Base-by-base conservation (phyloP, 148 eudicot species). In the Heliosperma pusillum region DNA sequence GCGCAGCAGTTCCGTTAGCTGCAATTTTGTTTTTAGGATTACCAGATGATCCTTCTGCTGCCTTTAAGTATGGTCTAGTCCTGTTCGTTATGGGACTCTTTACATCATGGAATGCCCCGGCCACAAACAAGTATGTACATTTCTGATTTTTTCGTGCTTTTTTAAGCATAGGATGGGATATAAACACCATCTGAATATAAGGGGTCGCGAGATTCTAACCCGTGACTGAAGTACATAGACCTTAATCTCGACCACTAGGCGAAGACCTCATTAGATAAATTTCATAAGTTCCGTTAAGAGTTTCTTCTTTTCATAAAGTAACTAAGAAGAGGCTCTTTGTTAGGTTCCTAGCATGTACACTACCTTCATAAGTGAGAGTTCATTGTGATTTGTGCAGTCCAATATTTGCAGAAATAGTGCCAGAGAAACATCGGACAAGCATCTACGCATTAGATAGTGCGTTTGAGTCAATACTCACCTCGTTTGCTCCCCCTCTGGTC, bases 1-100 rank as follows among this genome's bases (percentile, higher is more conserved):
- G 88, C 4, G 90, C 93, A 4, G 97, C 87, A n/a, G 86, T 91
- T 58, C 98, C 98, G 21, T 77, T 90, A 53, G 93, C 97, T 15
- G 97, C 93, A 56, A 74, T 94, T 60, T 65, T 94, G 79, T 63
- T 91, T 52, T 63, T 91, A 19, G 89, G 74, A 52, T 78, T 94
- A 71, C 91, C 92, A n/a, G 84, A 91, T 81, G 85, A 88, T 66
- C 85, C 93, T 21, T 80, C 89, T 30, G 77, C 85, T 5, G 89
- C 85, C 12, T 70, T 81, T 10, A 47, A 76, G 79, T 88, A 91
- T 33, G 90, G 96, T 53, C 77, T 85, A 24, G 86, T 90, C 78
- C 74, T 91, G 76, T 84, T 94, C 26, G n/a, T 85, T 26, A 91
- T 90, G 93, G 98, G 97, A 73, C 85, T 91, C 20, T 11, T 75